A percentile compares a stretch with the other conserved stretches of the same genome.
Conservation (phyloP, 2,329 filamentous ascomycete species). For the Calonectria pseudoturangicola region DNA sequence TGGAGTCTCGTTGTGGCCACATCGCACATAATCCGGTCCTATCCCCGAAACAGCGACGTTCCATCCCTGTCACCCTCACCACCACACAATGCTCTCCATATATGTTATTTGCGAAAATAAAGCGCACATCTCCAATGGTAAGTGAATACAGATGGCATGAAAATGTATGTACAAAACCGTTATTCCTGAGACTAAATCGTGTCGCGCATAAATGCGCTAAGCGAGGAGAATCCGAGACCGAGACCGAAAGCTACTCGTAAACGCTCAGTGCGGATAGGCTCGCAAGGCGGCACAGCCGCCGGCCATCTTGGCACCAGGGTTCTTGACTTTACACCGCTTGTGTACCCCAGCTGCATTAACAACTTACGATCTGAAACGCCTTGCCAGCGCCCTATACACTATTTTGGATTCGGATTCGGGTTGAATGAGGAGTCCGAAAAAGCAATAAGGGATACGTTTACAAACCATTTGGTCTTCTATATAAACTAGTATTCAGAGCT, state of each 20-base stretch:
- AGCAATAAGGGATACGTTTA: not conserved
- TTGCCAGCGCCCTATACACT: not conserved
- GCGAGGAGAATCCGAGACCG: conserved; percentile 3
- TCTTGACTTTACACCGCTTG: conserved; percentile 2
- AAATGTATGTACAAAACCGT: not conserved
- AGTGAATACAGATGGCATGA: not conserved
- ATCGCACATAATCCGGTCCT: not conserved
- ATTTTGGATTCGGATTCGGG: conserved; percentile 10
- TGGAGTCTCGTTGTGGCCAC: not conserved
- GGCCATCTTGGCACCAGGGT: conserved; percentile 13
- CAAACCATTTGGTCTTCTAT: not conserved
- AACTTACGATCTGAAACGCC: conserved; percentile 19
- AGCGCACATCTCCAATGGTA: not conserved
- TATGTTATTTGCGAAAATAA: not conserved
- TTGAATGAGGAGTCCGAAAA: not conserved
- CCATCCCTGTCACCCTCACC: not conserved
- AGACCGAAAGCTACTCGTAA: conserved; percentile 20
- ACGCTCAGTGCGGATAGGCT: not conserved
- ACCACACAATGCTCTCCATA: not conserved
- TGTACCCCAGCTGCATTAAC: conserved; percentile 4
- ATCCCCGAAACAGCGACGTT: not conserved
- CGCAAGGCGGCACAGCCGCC: not conserved
- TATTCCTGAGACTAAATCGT: not conserved
- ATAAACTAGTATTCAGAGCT: not conserved
- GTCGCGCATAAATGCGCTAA: not conserved